Evolutionary conservation across 345 rosid genomes (phyloP).

Genomic region (Citrus sinensis): DNA sequence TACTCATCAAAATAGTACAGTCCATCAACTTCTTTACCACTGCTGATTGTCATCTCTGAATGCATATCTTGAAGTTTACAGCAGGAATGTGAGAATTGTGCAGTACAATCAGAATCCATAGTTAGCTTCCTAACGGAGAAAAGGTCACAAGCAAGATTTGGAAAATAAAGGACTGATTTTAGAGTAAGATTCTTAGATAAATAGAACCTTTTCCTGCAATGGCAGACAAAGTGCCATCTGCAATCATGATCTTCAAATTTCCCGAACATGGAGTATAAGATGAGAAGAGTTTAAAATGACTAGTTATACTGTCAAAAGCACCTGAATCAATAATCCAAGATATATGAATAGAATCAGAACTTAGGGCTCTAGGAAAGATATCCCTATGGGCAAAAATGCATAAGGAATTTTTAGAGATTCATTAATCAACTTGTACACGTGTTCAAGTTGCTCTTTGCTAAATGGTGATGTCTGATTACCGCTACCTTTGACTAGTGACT

Average conservation of each 20-base stretch:
- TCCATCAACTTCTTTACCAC: neutral
- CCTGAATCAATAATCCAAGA: neutral
- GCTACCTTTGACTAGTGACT: neutral
- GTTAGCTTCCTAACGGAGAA: neutral
- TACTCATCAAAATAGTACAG: neutral
- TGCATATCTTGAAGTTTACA: neutral
- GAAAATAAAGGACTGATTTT: neutral
- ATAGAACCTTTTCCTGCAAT: neutral
- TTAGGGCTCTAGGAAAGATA: no score
- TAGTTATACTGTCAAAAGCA: neutral
- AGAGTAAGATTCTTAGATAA: neutral
- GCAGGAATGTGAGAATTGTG: neutral
- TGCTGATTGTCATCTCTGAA: conserved; percentile 2
- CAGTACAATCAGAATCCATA: neutral
- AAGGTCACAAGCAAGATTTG: neutral
- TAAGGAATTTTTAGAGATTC: no score
- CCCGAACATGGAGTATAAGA: neutral
- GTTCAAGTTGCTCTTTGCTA: neutral
- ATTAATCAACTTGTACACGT: no score
- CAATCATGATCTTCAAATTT: neutral
- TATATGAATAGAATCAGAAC: no score
- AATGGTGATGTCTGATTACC: neutral
- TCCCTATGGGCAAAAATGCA: no score
- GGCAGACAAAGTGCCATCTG: neutral
- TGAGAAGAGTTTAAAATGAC: neutral